A percentile compares a stretch with the other conserved stretches of the same genome.
These are phyloP conservation scores for Trichosporon sp. DNA, from an alignment of 1,284 basidiomycete genomes.

Conservation along the genomic window DNA sequence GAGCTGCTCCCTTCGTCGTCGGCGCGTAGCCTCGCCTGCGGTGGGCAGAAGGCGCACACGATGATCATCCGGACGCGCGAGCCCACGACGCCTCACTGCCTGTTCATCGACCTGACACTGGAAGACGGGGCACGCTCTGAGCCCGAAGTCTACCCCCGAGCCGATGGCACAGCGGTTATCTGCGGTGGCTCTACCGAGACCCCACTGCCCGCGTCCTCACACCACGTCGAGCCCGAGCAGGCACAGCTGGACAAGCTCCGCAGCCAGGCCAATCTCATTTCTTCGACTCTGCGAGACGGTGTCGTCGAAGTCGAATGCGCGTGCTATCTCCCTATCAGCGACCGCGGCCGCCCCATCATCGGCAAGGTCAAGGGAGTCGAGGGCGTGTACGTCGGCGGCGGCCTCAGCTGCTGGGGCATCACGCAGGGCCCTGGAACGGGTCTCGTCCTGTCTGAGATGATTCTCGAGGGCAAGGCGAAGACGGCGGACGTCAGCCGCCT, in stretches of 20 bases:
- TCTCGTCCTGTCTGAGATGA: constrained; percentile 54
- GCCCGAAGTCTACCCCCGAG: constrained; percentile 53
- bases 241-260: constrained; percentile 50
- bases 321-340: constrained; percentile 57
- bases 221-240: constrained; percentile 47
- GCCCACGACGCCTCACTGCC: constrained; percentile 42
- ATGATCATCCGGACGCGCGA: constrained; percentile 50
- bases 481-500: constrained; percentile 54
- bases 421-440: constrained; percentile 55
- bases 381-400: constrained; percentile 52
- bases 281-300: constrained; percentile 46
- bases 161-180: constrained; percentile 49
- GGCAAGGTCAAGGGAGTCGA: constrained; percentile 50
- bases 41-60: constrained; percentile 54
- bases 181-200: constrained; percentile 48
- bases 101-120: constrained; percentile 57
- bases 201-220: constrained; percentile 45
- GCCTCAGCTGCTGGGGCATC: constrained; percentile 41
- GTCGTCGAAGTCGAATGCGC: constrained; percentile 52
- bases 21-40: constrained; percentile 43
- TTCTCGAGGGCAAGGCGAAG: constrained; percentile 53
- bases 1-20: constrained; percentile 54
- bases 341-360: constrained; percentile 53
- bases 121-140: constrained; percentile 47
- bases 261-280: constrained; percentile 51